Evolutionary conservation across 257 asterid species (phyloP).

Genomic region (Solanum pinnatisectum): DNA sequence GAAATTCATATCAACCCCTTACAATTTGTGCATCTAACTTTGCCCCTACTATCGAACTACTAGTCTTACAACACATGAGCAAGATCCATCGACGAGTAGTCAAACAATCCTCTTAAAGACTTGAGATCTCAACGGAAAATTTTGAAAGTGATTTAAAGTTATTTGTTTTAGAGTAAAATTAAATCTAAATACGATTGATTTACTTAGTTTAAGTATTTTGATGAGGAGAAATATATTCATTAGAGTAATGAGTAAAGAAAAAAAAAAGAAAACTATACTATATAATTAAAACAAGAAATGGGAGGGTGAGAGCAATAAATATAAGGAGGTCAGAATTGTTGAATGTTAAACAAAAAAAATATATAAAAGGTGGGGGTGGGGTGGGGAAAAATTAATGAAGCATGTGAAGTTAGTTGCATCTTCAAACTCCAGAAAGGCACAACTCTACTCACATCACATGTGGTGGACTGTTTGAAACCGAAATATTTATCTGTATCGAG

Average conservation of each 20-base stretch:
- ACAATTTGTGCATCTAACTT: not conserved
- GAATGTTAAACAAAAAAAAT: not conserved
- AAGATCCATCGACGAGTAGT: not conserved
- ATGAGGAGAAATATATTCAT: not conserved
- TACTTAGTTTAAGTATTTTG: not conserved
- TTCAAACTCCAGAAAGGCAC: not conserved
- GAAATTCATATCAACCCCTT: not conserved
- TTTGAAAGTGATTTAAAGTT: accelerated
- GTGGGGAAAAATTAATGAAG: not conserved
- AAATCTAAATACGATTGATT: not conserved
- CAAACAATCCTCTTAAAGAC: not conserved
- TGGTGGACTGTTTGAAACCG: not conserved
- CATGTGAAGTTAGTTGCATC: not conserved
- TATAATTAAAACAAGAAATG: not conserved
- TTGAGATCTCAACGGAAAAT: not conserved
- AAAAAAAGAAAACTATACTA: not conserved
- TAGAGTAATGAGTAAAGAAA: not conserved
- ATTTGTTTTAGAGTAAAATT: not conserved
- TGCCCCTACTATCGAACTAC: not conserved
- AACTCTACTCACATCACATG: not conserved
- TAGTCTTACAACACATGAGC: not conserved
- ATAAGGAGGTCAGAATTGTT: not conserved
- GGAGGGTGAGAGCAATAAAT: not conserved
- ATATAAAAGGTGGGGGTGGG: not conserved
- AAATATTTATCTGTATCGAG: not conserved